These are phyloP conservation scores for Aquanectria penicillioides DNA, from an alignment of 2,329 filamentous ascomycete genomes.

Conservation along the genomic window DNA sequence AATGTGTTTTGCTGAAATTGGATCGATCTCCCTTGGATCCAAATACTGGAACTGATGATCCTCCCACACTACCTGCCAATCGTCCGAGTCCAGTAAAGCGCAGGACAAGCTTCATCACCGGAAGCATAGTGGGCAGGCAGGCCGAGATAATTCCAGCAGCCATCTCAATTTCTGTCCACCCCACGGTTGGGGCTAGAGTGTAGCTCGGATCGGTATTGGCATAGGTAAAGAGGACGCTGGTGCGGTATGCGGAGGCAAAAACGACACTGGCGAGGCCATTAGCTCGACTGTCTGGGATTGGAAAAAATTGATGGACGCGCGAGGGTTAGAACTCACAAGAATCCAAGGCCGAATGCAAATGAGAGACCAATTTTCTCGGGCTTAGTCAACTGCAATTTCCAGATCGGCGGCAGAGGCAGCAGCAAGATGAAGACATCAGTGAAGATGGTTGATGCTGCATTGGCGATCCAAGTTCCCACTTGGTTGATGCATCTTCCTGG, in stretches of 20 bases:
- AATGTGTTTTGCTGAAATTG: slow-evolving; percentile 27
- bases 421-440: slow-evolving; percentile 57
- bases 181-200: slow-evolving; percentile 56
- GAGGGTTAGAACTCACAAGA: slow-evolving; percentile 48
- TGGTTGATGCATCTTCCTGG: slow-evolving; percentile 60
- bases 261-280: slow-evolving; percentile 49
- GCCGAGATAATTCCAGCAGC: slow-evolving; percentile 62
- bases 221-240: slow-evolving; percentile 58
- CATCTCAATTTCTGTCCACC: slow-evolving; percentile 61
- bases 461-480: slow-evolving; percentile 61
- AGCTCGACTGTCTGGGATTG: not conserved
- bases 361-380: slow-evolving; percentile 56
- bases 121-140: slow-evolving; percentile 62
- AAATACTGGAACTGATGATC: slow-evolving; percentile 31
- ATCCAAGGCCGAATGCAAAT: slow-evolving; percentile 55
- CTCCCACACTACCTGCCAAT: slow-evolving; percentile 26
- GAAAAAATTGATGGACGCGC: no score
- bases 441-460: slow-evolving; percentile 58
- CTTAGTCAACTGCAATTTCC: slow-evolving; percentile 54
- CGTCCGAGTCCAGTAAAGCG: slow-evolving; percentile 52
- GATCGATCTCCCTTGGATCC: slow-evolving; percentile 38
- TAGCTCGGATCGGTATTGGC: slow-evolving; percentile 53
- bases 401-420: slow-evolving; percentile 57
- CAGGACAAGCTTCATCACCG: slow-evolving; percentile 52
- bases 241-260: slow-evolving; percentile 60